These are phyloP conservation scores for Mortierella sp. DNA, from an alignment of 371 early-diverging fungal species.

Conservation along the genomic window DNA sequence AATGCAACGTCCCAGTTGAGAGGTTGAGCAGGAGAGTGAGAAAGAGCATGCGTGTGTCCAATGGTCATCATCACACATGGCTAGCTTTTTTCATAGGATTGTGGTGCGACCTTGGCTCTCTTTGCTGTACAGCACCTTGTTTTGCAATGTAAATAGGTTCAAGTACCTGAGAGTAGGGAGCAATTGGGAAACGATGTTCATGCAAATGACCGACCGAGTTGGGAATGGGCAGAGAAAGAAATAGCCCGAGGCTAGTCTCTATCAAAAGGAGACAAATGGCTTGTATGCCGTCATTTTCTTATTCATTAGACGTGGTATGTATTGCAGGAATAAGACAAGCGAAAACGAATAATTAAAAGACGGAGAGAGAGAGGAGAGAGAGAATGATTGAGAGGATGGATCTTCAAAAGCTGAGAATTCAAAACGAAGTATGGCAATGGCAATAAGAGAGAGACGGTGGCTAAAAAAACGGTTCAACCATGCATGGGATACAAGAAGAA, in stretches of 20 bases:
- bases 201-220: neutral
- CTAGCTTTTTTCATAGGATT: neutral
- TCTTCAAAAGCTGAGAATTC: slow-evolving; percentile 1
- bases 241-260: neutral
- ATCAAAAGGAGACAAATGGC: neutral
- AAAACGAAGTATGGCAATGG: neutral
- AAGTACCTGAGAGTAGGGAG: neutral
- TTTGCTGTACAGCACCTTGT: no score
- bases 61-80: neutral
- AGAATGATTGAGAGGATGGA: neutral
- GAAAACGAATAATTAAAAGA: neutral
- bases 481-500: neutral
- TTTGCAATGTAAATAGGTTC: neutral
- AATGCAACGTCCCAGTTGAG: neutral
- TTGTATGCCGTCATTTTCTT: neutral
- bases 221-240: neutral
- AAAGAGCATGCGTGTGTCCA: neutral
- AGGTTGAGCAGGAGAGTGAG: neutral
- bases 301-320: neutral
- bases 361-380: neutral
- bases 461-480: neutral
- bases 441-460: neutral
- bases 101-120: neutral
- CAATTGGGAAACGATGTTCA: neutral
- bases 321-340: neutral